Conservation (phyloP, 257 asterid genomes). For the Leonotis leonurus region DNA sequence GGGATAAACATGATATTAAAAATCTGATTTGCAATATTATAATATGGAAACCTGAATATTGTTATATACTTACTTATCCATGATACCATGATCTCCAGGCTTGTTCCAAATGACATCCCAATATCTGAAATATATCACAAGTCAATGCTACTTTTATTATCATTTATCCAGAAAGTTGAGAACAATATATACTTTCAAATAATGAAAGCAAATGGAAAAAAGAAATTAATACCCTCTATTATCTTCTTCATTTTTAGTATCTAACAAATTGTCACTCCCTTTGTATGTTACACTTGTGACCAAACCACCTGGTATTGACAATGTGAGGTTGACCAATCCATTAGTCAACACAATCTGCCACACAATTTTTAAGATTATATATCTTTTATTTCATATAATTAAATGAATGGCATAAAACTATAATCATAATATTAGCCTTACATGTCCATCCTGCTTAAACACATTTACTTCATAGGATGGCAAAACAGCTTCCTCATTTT, state of each 20-base stretch:
- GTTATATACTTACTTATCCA: slow-evolving; percentile 24
- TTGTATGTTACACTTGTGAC: slow-evolving; percentile 31
- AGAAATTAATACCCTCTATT: slow-evolving; percentile 50
- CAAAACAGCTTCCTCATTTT: background rate
- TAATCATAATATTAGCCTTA: background rate
- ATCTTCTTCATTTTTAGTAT: slow-evolving; percentile 15
- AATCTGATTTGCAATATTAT: background rate
- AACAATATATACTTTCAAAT: no score
- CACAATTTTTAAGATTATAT: background rate
- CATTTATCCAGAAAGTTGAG: background rate
- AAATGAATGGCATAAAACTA: no score
- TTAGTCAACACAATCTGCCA: slow-evolving; percentile 38
- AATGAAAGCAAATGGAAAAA: no score
- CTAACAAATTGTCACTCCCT: slow-evolving; percentile 42
- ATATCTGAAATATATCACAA: slow-evolving; percentile 22
- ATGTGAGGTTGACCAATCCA: slow-evolving; percentile 32
- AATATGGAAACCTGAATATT: background rate
- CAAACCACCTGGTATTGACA: slow-evolving; percentile 38
- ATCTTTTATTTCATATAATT: no score
- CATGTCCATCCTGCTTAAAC: background rate
- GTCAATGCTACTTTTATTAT: background rate
- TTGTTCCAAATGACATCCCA: slow-evolving; percentile 45
- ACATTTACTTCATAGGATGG: background rate
- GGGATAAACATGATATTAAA: no score
- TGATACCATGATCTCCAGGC: slow-evolving; percentile 1